Percentiles rank a stretch among this genome's conserved stretches.
Evolutionary conservation across 805 yeast genomes (phyloP).

Genomic region (Ogataea methylovora): DNA sequence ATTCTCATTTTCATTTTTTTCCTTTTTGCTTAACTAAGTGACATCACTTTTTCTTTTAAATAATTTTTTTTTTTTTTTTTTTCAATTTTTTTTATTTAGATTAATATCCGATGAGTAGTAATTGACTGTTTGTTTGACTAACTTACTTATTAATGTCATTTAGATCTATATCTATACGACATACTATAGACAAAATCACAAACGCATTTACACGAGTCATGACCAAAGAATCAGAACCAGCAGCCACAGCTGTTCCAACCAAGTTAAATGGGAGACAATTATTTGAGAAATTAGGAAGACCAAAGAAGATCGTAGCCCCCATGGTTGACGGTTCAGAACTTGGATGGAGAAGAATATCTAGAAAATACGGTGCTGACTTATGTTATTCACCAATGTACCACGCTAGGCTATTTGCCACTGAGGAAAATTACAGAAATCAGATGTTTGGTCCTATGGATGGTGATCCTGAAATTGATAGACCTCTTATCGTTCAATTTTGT

Average conservation of each 20-base stretch:
- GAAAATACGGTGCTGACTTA: conserved; percentile 85
- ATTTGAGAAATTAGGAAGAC: conserved; percentile 61
- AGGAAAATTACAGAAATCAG: conserved; percentile 69
- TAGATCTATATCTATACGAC: no score
- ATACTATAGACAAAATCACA: no score
- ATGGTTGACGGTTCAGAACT: conserved; percentile 97
- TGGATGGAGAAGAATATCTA: conserved; percentile 86
- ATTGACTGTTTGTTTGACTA: no score
- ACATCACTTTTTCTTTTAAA: no score
- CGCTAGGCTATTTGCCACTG: conserved; percentile 81
- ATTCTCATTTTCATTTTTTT: no score
- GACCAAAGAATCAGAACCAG: neutral
- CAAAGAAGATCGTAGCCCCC: conserved; percentile 88
- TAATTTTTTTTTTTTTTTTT: no score
- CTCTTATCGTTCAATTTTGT: conserved; percentile 90
- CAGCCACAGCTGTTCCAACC: neutral
- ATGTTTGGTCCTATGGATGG: conserved; percentile 77
- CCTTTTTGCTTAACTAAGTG: no score
- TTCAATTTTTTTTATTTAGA: neutral
- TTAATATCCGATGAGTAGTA: no score
- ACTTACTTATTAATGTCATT: no score
- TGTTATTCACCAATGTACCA: conserved; percentile 98
- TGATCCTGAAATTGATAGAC: conserved; percentile 59
- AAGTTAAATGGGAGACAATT: conserved; percentile 58
- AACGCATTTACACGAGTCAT: no score